phyloP scores from a whole-genome alignment of 2,329 filamentous ascomycete genomes.

The Ophiosphaerella korrae region DNA sequence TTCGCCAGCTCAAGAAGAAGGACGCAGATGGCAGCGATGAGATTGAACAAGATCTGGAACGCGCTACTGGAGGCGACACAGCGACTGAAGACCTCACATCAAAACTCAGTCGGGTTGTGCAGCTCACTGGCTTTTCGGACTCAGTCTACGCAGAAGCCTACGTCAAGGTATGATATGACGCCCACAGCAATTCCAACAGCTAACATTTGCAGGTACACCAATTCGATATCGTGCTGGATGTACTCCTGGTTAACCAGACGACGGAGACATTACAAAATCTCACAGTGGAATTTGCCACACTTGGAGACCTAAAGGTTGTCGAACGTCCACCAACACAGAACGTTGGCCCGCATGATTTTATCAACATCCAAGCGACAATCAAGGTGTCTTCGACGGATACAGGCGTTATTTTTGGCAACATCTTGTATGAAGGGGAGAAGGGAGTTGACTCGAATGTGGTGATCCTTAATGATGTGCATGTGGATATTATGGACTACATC shows the following conservation, averaged over 20 bases:
- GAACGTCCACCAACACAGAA: constrained; percentile 97
- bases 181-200: background rate
- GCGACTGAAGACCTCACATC: constrained; percentile 84
- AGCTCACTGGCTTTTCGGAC: constrained; percentile 97
- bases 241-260: constrained; percentile 95
- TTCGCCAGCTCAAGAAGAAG: constrained; percentile 91
- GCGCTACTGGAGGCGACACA: constrained; percentile 89
- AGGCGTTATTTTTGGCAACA: constrained; percentile 97
- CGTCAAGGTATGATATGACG: constrained; percentile 68
- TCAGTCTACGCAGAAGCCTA: constrained; percentile 99
- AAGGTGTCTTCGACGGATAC: constrained; percentile 98
- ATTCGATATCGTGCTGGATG: constrained; percentile 97
- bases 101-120: constrained; percentile 94
- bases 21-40: constrained; percentile 80
- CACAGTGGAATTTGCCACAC: constrained; percentile 96
- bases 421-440: constrained; percentile 87
- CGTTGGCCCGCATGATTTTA: constrained; percentile 91
- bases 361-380: constrained; percentile 98
- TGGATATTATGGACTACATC: constrained; percentile 99
- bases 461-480: constrained; percentile 96
- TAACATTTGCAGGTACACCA: constrained; percentile 68
- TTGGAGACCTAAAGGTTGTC: constrained; percentile 96
- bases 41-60: constrained; percentile 87
- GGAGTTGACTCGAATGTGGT: constrained; percentile 79
- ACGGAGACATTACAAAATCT: constrained; percentile 95